Base-by-base conservation (phyloP, 139 green algal genomes). In the Tetraselmis striata region DNA sequence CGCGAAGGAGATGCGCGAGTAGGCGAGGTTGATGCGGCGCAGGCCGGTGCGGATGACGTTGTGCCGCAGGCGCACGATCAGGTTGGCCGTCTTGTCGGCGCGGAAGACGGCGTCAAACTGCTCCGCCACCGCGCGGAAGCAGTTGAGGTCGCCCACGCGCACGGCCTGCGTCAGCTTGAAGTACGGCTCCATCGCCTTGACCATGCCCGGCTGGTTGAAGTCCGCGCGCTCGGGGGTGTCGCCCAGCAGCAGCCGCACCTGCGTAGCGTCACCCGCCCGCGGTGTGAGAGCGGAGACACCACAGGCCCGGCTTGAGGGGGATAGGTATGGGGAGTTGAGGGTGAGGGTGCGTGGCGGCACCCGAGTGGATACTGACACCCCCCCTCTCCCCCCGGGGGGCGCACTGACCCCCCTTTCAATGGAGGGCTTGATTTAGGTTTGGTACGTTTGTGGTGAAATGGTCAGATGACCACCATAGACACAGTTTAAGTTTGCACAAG, bases 11-110 rank as follows among this genome's bases (percentile, higher is more conserved):
- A 99, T 98, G 83, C 95, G 90, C 2, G 90, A 95, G 91, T 99
- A 99, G 30, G 97, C 94, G 59, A 96, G 85, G 86, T 90, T 95
- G 89, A 99, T 97, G 87, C 95, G 91, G 75, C 94, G 87, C 83
- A 99, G 90, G 26, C 96, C 97, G 18, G 94, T 94, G 31, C 96
- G 89, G 86, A 99, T 97, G 29, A 99, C 97, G 89, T 98, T 98
- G 89, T 96, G 91, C 67, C 94, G 92, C 84, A 99, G 89, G 1
- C 97, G 92, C 77, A 92, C 93, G 32, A 99, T 93, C 2, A 99
- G 91, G 86, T 98, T 97, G 81, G 82, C 78, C 2, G 89, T 94
- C 76, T 88, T 86, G 89, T 99, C 96, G 0, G 82, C 75, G 26
- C 83, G 80, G 83, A 98, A 98, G 23, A 87, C 86, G 0, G 80